Evolutionary conservation across 2,329 filamentous ascomycete genomes (phyloP).

Genomic region (Dryadomyces quercivorus): DNA sequence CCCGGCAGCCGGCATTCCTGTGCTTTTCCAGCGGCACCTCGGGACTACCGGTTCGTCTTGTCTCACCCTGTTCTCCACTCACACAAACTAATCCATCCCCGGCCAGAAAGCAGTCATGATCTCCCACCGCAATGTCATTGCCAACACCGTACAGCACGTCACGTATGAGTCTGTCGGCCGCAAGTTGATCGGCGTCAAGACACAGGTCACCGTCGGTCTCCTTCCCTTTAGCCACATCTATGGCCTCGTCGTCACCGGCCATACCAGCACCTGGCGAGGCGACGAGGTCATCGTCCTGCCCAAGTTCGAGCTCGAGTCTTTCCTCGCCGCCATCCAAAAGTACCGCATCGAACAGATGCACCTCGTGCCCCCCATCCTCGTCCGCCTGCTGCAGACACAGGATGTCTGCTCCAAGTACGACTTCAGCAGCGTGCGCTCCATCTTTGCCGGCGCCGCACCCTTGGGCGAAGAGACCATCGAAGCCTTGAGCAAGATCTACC

Average conservation of each 20-base stretch:
- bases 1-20: constrained; percentile 50
- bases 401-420: constrained; percentile 54
- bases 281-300: constrained; percentile 59
- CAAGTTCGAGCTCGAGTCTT: constrained; percentile 57
- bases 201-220: constrained; percentile 42
- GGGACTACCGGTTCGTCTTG: constrained; percentile 42
- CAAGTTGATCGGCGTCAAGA: constrained; percentile 16
- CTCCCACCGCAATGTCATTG: constrained; percentile 61
- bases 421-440: constrained; percentile 49
- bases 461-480: constrained; percentile 60
- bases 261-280: constrained; percentile 53
- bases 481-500: constrained; percentile 48
- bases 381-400: constrained; percentile 57
- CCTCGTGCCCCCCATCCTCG: constrained; percentile 70
- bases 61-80: not conserved
- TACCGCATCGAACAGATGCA: constrained; percentile 51
- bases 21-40: constrained; percentile 63
- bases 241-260: constrained; percentile 57
- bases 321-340: constrained; percentile 50
- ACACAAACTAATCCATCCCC: not conserved
- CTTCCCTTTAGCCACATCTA: constrained; percentile 73
- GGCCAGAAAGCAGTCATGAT: constrained; percentile 66
- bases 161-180: constrained; percentile 26
- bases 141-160: constrained; percentile 53
- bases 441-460: constrained; percentile 71